These are phyloP conservation scores for Luffa aegyptiaca DNA, from an alignment of 306 rosid species.

Conservation along the genomic window DNA sequence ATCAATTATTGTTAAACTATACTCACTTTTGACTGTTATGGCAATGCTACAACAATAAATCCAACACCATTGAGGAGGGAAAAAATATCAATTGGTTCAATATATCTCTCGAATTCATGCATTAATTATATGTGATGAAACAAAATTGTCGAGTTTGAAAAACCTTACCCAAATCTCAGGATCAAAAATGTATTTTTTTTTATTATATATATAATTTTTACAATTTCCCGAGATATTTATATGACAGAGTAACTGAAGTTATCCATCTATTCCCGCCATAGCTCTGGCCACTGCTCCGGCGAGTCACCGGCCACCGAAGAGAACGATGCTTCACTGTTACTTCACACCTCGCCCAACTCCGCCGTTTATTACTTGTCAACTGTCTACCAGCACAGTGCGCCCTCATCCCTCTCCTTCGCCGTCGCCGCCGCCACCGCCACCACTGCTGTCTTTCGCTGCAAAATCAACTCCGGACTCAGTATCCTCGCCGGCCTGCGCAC, in stretches of 20 bases:
- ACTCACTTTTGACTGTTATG: too few species aligned
- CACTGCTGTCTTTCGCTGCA: slow-evolving; percentile 22
- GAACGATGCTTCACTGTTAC: slow-evolving; percentile 35
- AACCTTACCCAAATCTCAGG: too few species aligned
- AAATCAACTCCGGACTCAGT: slow-evolving; percentile 26
- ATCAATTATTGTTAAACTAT: too few species aligned
- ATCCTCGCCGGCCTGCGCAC: slow-evolving; percentile 53
- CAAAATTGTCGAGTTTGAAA: too few species aligned
- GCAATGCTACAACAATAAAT: too few species aligned
- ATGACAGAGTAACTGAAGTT: background rate
- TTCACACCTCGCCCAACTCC: slow-evolving; percentile 33
- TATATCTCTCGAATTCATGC: too few species aligned
- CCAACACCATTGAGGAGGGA: too few species aligned
- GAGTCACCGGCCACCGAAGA: background rate
- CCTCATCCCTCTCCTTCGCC: slow-evolving; percentile 6
- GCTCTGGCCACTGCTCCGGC: slow-evolving; percentile 3
- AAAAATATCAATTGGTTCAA: too few species aligned
- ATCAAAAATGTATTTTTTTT: too few species aligned
- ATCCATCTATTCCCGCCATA: background rate
- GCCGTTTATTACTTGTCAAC: slow-evolving; percentile 47
- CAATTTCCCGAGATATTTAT: background rate
- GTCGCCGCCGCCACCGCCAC: background rate
- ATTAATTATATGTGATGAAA: too few species aligned
- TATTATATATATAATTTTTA: background rate
- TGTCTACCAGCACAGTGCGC: slow-evolving; percentile 21